Evolutionary conservation across 2,329 filamentous ascomycete species (phyloP), one percentile per base, ranked within the genome.

Genomic region (Epichloe elymi): DNA sequence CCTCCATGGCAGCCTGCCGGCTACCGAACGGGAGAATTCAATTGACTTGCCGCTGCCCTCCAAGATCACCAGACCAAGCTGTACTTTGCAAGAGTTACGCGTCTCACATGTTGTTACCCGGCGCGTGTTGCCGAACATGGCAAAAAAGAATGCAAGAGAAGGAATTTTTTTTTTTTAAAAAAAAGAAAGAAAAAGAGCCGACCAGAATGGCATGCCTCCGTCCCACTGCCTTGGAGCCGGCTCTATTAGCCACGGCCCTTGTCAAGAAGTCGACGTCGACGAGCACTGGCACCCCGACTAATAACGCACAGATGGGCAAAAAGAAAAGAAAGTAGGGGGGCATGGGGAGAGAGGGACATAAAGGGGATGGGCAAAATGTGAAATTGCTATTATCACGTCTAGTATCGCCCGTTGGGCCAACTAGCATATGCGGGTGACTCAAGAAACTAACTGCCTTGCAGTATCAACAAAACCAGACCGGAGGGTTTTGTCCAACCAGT

Each of bases 191-290:
- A 37, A 14, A n/a, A 37, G n/a, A n/a, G n/a, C 4, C 20, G 36
- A 1, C 19, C 14, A 30, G 30, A 30, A 30, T 19, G 23, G 30
- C 44, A 46, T 46, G 10, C 33, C 12, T 11, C 23, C 26, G 20
- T 48, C n/a, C 46, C 46, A 48, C 30, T 33, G 46, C 46, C 26
- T 48, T 35, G 46, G 38, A 48, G n/a, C 26, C 38, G 17, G 38
- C 26, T 41, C 36, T 23, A 7, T 23, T 8, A 23, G 23, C 10
- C 36, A 19, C 17, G 46, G 36, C 36, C 23, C 46, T 15, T 11
- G 19, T 15, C 36, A n/a, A 11, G 3, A 30, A 36, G 17, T 36
- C 36, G 23, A 30, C 23, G 15, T 10, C 3, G 30, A 17, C 4
- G 5, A 26, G 36, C 17, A 37, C 6, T 12, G 7, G 36, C 20